Evolutionary conservation across 2,329 filamentous ascomycete species (phyloP).

Genomic region (Zelopaecilomyces penicillatus): DNA sequence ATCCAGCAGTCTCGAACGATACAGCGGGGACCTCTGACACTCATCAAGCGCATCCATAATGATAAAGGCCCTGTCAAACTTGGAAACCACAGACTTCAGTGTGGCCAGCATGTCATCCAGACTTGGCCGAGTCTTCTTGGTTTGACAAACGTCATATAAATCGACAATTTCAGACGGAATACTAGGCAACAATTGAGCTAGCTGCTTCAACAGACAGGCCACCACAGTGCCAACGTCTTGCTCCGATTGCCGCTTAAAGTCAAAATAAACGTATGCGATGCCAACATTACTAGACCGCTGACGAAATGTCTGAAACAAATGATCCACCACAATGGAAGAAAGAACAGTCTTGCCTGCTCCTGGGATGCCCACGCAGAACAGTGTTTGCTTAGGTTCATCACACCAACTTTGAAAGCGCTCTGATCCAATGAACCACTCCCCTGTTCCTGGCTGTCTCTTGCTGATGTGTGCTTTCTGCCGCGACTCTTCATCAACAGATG

Average conservation of each 20-base stretch:
- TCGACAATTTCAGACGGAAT: not conserved
- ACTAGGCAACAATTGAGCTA: not conserved
- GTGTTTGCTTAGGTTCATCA: not conserved
- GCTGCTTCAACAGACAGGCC: not conserved
- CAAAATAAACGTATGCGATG: not conserved
- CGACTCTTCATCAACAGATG: not conserved
- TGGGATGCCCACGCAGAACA: conserved; percentile 26
- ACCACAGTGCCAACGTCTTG: not conserved
- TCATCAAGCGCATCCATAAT: not conserved
- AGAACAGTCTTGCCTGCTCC: conserved; percentile 42
- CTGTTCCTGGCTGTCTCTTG: not conserved
- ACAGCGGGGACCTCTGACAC: not conserved
- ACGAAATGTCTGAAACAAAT: conserved; percentile 11
- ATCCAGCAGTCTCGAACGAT: not conserved
- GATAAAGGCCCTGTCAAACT: not conserved
- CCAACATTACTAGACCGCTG: not conserved
- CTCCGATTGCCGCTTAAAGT: not conserved
- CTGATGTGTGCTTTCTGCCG: not conserved
- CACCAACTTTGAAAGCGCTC: not conserved
- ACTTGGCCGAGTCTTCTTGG: not conserved
- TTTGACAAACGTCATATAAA: not conserved
- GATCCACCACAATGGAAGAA: conserved; percentile 31
- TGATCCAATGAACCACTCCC: not conserved
- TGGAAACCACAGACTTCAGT: not conserved
- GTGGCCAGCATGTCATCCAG: not conserved